These are phyloP conservation scores for Fallopia convolvulus DNA, from an alignment of 148 eudicot species.

Conservation along the genomic window DNA sequence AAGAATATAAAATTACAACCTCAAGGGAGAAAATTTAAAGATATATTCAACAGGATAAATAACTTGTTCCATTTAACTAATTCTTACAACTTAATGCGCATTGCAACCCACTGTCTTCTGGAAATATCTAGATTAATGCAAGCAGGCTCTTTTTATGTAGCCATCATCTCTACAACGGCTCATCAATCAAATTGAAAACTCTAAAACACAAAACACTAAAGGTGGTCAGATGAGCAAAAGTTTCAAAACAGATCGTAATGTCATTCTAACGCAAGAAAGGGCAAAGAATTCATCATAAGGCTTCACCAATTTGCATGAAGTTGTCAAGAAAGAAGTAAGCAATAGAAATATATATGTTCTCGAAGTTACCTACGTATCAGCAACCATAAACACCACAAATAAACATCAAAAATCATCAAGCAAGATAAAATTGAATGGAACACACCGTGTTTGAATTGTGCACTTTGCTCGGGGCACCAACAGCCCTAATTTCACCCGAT, in stretches of 20 bases:
- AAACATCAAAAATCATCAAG: neutral
- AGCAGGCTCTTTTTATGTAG: slow-evolving; percentile 23
- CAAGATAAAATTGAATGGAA: slow-evolving; percentile 24
- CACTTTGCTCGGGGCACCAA: slow-evolving; percentile 16
- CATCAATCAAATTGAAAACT: slow-evolving; percentile 16
- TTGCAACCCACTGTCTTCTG: slow-evolving; percentile 51
- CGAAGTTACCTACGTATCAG: neutral
- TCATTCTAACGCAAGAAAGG: neutral
- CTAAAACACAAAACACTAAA: slow-evolving; percentile 30
- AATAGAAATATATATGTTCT: neutral
- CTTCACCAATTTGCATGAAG: neutral
- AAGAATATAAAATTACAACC: neutral
- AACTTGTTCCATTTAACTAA: slow-evolving; percentile 26
- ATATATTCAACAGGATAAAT: neutral
- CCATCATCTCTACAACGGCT: slow-evolving; percentile 22
- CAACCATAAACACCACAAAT: neutral
- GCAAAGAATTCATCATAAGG: neutral
- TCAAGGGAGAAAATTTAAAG: neutral
- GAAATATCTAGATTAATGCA: slow-evolving; percentile 28
- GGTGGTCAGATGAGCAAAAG: slow-evolving; percentile 17
- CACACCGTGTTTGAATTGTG: slow-evolving; percentile 35
- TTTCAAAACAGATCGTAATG: neutral
- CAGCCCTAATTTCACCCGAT: slow-evolving; percentile 40
- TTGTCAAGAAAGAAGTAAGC: neutral
- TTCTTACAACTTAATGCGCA: slow-evolving; percentile 69